phyloP scores from a whole-genome alignment of 2,329 filamentous ascomycete species.

The Stagonosporopsis cucurbitacearum region DNA sequence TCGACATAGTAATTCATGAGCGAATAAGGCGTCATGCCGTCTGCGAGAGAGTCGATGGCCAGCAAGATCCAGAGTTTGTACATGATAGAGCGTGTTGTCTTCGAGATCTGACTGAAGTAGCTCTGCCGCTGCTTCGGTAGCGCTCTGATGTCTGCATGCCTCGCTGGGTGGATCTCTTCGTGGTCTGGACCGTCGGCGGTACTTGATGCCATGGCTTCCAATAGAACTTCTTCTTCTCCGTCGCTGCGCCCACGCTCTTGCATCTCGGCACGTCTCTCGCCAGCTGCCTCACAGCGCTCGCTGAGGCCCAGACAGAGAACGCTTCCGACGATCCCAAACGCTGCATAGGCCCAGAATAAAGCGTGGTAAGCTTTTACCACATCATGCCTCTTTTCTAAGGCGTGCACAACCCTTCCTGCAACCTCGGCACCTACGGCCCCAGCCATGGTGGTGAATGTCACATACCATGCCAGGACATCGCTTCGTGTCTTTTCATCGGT shows the following conservation, averaged over 20 bases:
- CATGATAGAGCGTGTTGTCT: constrained; percentile 64
- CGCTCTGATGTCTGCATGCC: constrained; percentile 24
- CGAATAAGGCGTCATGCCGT: constrained; percentile 61
- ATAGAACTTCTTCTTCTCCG: constrained; percentile 42
- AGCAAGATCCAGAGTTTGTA: constrained; percentile 70
- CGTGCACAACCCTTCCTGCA: constrained; percentile 51
- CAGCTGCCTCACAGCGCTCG: constrained; percentile 49
- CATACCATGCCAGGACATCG: constrained; percentile 51
- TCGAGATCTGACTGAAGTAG: constrained; percentile 62
- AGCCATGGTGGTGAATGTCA: constrained; percentile 47
- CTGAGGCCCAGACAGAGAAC: constrained; percentile 50
- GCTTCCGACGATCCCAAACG: constrained; percentile 50
- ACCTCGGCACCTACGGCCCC: constrained; percentile 44
- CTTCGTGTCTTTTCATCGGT: constrained; percentile 44
- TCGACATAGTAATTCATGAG: constrained; percentile 49
- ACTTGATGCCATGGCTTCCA: constrained; percentile 44
- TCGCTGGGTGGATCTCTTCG: constrained; percentile 22
- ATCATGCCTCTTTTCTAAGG: constrained; percentile 46
- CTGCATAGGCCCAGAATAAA: constrained; percentile 54
- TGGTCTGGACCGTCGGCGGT: constrained; percentile 41
- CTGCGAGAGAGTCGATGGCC: constrained; percentile 68
- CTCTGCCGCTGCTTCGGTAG: constrained; percentile 38
- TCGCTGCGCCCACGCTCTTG: constrained; percentile 27
- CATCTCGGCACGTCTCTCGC: constrained; percentile 38
- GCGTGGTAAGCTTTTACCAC: constrained; percentile 49